phyloP scores from a whole-genome alignment of 2,329 filamentous ascomycete species.

The Talaromyces albobiverticillius region DNA sequence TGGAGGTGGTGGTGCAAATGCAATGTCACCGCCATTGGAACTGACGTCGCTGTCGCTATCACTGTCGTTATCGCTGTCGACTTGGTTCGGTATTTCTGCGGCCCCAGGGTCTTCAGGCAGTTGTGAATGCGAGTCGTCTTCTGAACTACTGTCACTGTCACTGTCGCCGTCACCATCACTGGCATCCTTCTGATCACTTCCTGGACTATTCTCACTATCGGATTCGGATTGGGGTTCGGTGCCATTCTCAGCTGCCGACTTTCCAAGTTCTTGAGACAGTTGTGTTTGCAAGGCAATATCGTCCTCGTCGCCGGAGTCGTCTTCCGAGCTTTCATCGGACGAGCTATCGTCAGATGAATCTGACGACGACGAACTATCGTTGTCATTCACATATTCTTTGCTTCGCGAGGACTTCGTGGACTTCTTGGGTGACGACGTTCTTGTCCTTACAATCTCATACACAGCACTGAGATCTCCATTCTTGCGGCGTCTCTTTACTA shows the following conservation, averaged over 20 bases:
- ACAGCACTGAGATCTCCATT: constrained; percentile 24
- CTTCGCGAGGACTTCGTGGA: neutral
- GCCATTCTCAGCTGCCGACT: neutral
- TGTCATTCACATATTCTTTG: neutral
- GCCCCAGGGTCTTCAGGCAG: too few relatives aligned
- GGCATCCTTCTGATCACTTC: neutral
- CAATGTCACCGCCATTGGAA: too few relatives aligned
- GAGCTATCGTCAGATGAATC: neutral
- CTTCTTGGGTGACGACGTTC: neutral
- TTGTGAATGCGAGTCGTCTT: neutral
- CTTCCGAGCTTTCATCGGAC: constrained; percentile 1
- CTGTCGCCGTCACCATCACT: neutral
- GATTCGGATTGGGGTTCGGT: too few relatives aligned
- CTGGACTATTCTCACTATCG: neutral
- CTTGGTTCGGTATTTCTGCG: too few relatives aligned
- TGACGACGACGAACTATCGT: neutral
- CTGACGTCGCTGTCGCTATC: too few relatives aligned
- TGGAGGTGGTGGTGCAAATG: too few relatives aligned
- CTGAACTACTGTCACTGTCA: neutral
- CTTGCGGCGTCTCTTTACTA: constrained; percentile 20
- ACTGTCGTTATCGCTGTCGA: too few relatives aligned
- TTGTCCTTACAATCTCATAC: neutral
- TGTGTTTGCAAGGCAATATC: neutral
- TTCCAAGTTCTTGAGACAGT: neutral
- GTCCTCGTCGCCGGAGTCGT: neutral